Evolutionary conservation across 2,329 filamentous ascomycete genomes (phyloP), one percentile per base, ranked within the genome.

Genomic region (Penicillium rolfsii): DNA sequence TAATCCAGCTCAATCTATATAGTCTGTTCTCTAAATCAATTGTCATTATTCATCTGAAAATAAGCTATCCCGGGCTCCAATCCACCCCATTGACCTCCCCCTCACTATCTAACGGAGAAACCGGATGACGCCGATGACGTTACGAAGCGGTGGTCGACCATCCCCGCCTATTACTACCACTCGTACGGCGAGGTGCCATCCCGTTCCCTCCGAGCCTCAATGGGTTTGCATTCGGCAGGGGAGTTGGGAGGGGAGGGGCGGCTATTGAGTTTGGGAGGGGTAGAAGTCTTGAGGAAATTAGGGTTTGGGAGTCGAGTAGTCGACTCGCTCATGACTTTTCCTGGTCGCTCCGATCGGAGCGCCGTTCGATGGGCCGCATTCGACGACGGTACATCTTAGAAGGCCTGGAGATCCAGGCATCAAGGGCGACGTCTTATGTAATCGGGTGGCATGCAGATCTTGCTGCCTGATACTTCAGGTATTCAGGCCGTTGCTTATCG

Each of bases 41-140:
- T 30, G 8, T 50, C 48, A 50, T 30, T 35, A 35, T 35, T 5
- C 30, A 50, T 11, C 30, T 9, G 12, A 22, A 22, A 22, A 50
- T 35, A 24, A 54, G 7, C n/a, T 16, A 45, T 41, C n/a, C 9
- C 19, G 9, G 41, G 36, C 50, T 26, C 6, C 5, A 7, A 9
- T 33, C 16, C 26, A 30, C 9, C 52, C 35, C 38, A 22, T 26
- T 26, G 24, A 30, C 8, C n/a, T 8, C 22, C 24, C 52, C 22
- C n/a, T 12, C 12, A 16, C 26, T 11, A 12, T 19, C 30, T 38
- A 22, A 50, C 62, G 60, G 61, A 64, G 58, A 66, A 65, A 59
- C 66, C 66, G 66, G 66, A 64, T 66, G 62, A 65, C 64, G 60
- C 55, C 61, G 62, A 69, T 69, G 67, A 69, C 67, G 67, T 69